Evolutionary conservation across 2,329 filamentous ascomycete genomes (phyloP).

Genomic region (Westerdykella sp.): DNA sequence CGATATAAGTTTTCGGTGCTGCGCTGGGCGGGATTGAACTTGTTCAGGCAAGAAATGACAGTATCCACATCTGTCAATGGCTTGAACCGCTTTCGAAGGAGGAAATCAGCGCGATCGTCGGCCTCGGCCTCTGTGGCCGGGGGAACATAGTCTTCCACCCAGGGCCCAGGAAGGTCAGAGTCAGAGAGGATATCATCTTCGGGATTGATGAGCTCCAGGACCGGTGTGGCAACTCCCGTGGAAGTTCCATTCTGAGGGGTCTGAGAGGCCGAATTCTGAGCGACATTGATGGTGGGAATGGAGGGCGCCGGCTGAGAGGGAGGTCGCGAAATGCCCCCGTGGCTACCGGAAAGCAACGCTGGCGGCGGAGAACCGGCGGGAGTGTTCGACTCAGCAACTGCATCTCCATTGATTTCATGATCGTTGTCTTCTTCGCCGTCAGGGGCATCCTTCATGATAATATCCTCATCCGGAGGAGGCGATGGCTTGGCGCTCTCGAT

Average conservation of each 20-base stretch:
- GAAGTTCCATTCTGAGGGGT: conserved; percentile 22
- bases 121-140: conserved; percentile 28
- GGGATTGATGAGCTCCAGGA: conserved; percentile 21
- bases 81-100: conserved; percentile 37
- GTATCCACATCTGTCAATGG: conserved; percentile 40
- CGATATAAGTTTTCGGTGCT: conserved; percentile 50
- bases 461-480: conserved; percentile 16
- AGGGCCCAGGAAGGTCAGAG: conserved; percentile 34
- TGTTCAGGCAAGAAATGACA: conserved; percentile 41
- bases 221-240: conserved; percentile 18
- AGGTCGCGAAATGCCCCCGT: conserved; percentile 1
- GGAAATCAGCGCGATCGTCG: conserved; percentile 38
- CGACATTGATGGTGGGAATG: conserved; percentile 20
- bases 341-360: conserved; percentile 4
- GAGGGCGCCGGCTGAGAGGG: conserved; percentile 6
- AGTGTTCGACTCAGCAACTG: conserved; percentile 9
- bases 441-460: conserved; percentile 4
- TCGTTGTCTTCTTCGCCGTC: conserved; percentile 3
- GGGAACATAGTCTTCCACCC: conserved; percentile 21
- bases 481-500: conserved; percentile 25
- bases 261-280: conserved; percentile 16
- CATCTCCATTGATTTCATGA: conserved; percentile 8
- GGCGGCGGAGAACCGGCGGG: conserved; percentile 16
- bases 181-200: conserved; percentile 33
- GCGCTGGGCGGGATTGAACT: conserved; percentile 38